A percentile compares a stretch with the other conserved stretches of the same genome.
phyloP scores from a whole-genome alignment of 164 flowering plant species.

The Sextonia rubra region DNA sequence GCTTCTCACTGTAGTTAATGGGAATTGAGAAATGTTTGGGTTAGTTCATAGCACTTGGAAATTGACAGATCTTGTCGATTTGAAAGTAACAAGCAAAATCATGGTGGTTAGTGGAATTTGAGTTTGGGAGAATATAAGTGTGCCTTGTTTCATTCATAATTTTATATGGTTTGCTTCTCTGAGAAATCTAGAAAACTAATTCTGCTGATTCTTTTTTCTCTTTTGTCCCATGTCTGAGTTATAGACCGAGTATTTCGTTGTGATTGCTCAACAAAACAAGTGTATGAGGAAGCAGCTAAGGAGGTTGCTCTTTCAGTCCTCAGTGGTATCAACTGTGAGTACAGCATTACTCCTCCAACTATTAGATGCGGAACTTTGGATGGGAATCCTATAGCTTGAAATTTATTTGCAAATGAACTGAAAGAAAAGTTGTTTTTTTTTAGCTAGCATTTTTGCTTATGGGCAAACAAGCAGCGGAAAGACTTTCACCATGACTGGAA shows the following conservation, averaged over 20 bases:
- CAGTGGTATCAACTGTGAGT: conserved; percentile 84
- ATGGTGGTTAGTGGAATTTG: neutral
- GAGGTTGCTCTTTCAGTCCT: conserved; percentile 75
- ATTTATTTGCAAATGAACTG: neutral
- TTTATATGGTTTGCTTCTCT: neutral
- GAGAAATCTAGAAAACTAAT: neutral
- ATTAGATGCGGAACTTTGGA: neutral
- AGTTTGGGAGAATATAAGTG: neutral
- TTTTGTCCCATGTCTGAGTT: neutral
- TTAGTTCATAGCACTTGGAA: neutral
- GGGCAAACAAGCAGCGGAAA: conserved; percentile 99
- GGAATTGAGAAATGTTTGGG: too few relatives aligned
- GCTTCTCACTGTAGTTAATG: too few relatives aligned
- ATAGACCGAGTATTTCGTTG: conserved; percentile 75
- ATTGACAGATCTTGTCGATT: neutral
- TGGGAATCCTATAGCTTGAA: neutral
- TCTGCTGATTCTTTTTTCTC: too few relatives aligned
- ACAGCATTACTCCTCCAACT: neutral
- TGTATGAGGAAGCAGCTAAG: conserved; percentile 78
- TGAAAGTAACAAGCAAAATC: neutral
- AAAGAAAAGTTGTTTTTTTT: neutral
- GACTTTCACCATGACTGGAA: conserved; percentile 91
- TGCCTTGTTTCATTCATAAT: neutral
- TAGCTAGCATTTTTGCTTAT: conserved; percentile 93
- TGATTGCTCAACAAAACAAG: conserved; percentile 52